These are phyloP conservation scores for Strigomonas culicis DNA, from an alignment of 208 protist species.

Conservation along the genomic window DNA sequence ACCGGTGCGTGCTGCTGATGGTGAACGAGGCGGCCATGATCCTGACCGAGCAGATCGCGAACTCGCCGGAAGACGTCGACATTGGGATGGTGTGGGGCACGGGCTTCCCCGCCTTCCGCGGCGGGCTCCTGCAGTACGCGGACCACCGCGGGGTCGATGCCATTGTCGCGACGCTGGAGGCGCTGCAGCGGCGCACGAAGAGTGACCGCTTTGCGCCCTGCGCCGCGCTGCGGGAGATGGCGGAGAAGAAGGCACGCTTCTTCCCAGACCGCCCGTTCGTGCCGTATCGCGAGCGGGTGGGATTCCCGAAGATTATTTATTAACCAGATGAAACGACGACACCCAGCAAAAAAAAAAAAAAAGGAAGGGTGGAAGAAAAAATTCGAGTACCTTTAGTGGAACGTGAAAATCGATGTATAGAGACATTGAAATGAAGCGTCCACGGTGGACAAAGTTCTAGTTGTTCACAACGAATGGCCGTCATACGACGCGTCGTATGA, in stretches of 20 bases:
- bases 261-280: constrained; percentile 76
- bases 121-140: constrained; percentile 76
- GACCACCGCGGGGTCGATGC: constrained; percentile 56
- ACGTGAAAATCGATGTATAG: too few species aligned
- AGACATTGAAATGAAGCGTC: background rate
- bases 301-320: constrained; percentile 27
- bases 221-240: constrained; percentile 58
- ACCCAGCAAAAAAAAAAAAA: background rate
- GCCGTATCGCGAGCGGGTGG: constrained; percentile 65
- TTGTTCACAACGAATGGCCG: background rate
- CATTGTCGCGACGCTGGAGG: constrained; percentile 49
- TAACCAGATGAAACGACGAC: background rate
- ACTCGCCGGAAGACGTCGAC: constrained; percentile 72
- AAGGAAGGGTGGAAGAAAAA: background rate
- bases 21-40: constrained; percentile 80
- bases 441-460: background rate
- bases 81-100: constrained; percentile 86
- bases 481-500: background rate
- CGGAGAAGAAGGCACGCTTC: constrained; percentile 50
- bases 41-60: constrained; percentile 62
- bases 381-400: background rate
- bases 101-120: constrained; percentile 81
- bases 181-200: background rate
- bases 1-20: constrained; percentile 83
- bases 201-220: constrained; percentile 56